phyloP scores from a whole-genome alignment of 768 basidiomycete species.

The Symmetrospora coprosmae region DNA sequence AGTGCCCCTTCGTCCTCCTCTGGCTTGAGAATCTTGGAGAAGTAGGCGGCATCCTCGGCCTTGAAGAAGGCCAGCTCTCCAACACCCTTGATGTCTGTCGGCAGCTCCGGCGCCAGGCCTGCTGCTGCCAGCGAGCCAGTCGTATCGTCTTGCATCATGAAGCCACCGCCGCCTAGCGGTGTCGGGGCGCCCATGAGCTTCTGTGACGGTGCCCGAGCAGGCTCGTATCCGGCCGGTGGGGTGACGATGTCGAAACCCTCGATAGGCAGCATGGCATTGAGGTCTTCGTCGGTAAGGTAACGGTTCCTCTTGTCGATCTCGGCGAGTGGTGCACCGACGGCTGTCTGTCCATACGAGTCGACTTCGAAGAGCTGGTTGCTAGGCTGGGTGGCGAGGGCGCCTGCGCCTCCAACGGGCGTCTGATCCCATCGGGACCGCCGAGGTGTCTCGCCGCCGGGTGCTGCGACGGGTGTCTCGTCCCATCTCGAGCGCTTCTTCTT shows the following conservation, averaged over 20 bases:
- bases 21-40: constrained; percentile 51
- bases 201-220: constrained; percentile 47
- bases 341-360: no score
- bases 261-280: constrained; percentile 72
- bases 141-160: constrained; percentile 82
- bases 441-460: constrained; percentile 49
- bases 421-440: constrained; percentile 97
- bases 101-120: constrained; percentile 80
- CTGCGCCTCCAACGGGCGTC: constrained; percentile 54
- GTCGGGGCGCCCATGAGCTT: constrained; percentile 46
- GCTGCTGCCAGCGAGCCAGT: constrained; percentile 76
- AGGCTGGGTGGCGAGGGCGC: constrained; percentile 38
- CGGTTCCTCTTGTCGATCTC: constrained; percentile 92
- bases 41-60: constrained; percentile 93
- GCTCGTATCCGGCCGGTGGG: constrained; percentile 85
- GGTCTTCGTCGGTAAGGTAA: constrained; percentile 89
- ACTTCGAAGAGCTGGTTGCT: constrained; percentile 21
- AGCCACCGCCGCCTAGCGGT: constrained; percentile 54
- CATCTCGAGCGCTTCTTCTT: constrained; percentile 91
- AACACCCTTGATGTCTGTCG: constrained; percentile 95
- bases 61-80: constrained; percentile 97
- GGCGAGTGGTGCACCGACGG: constrained; percentile 32
- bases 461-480: constrained; percentile 74
- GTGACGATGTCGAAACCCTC: constrained; percentile 81
- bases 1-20: constrained; percentile 78